Evolutionary conservation across 306 rosid genomes (phyloP).

Genomic region (Glycine latifolia): DNA sequence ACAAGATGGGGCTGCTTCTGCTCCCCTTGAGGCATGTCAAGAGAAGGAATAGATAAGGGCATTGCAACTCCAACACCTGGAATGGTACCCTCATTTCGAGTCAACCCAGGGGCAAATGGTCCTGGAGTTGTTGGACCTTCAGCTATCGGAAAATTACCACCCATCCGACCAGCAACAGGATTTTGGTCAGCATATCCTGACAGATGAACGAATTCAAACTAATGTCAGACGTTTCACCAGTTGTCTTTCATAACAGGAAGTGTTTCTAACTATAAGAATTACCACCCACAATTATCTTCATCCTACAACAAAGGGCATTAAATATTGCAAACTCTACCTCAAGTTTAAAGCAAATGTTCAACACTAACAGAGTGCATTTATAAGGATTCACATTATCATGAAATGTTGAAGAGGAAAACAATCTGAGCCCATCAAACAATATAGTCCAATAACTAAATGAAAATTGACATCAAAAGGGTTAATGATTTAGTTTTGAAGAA

Average conservation of each 20-base stretch:
- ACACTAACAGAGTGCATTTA: neutral
- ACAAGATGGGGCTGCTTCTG: slow-evolving; percentile 79
- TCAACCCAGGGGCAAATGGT: slow-evolving; percentile 83
- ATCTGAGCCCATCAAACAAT: slow-evolving; percentile 1
- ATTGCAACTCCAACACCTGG: slow-evolving; percentile 97
- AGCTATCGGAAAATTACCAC: slow-evolving; percentile 72
- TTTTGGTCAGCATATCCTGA: slow-evolving; percentile 92
- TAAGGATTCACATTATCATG: neutral
- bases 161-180: slow-evolving; percentile 70
- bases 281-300: slow-evolving; percentile 13
- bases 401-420: slow-evolving; percentile 38
- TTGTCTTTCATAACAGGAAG: slow-evolving; percentile 7
- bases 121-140: slow-evolving; percentile 96
- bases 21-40: slow-evolving; percentile 82
- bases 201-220: slow-evolving; percentile 41
- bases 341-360: slow-evolving; percentile 28
- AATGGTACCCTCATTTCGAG: slow-evolving; percentile 93
- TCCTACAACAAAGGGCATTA: slow-evolving; percentile 26
- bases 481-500: neutral
- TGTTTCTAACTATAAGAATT: slow-evolving; percentile 21
- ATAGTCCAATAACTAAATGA: slow-evolving; percentile 22
- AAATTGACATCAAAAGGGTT: slow-evolving; percentile 6
- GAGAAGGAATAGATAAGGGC: slow-evolving; percentile 80
- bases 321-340: slow-evolving; percentile 29
- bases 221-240: slow-evolving; percentile 32